Base-by-base conservation (phyloP, 108 stramenopile species). In the Stephanodiscus minutulus region DNA sequence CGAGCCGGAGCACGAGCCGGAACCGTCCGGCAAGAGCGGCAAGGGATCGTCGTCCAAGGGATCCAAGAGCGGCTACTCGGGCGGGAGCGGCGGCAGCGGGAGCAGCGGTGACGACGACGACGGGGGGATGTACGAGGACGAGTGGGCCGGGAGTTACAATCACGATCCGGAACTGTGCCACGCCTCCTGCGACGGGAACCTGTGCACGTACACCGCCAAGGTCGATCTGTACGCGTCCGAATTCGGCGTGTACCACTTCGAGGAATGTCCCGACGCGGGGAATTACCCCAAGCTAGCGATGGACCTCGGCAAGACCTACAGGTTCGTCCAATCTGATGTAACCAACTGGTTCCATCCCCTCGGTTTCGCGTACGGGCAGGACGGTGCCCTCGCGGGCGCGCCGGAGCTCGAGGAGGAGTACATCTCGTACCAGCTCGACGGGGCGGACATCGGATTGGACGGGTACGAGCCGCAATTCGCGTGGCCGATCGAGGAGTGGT, bases 321-420 rank as follows among this genome's bases (percentile, higher is more conserved):
- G 69, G 3, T 97, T 97, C 72, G 74, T 74, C 21, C 93, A 94
- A 68, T 53, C 4, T 0, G 77, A 86, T 57, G 33, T 61, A 0
- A 64, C 39, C n/a, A 77, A 87, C 29, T 95, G 81, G 70, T 87
- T 82, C 49, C 96, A 97, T 64, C 91, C 91, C 4, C 61, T 97
- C 13, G 96, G 96, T 41, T 96, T 97, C 59, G 88, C 91, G 7
- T 97, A 97, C 74, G 77, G 71, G 20, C 85, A 91, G 22, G 93
- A 95, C 79, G 91, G 93, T 10, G 93, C 89, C 12, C 87, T 93
- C 67, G 80, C 43, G 18, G 90, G 73, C 13, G 77, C 77, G 8
- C 78, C 84, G 64, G 96, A 97, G 74, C 76, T 97, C 56, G 93
- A 97, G 47, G 20, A 69, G 3, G 49, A 72, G 35, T 69, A 63